phyloP scores from a whole-genome alignment of 2,329 filamentous ascomycete species.

The Cladorrhinum sp. region DNA sequence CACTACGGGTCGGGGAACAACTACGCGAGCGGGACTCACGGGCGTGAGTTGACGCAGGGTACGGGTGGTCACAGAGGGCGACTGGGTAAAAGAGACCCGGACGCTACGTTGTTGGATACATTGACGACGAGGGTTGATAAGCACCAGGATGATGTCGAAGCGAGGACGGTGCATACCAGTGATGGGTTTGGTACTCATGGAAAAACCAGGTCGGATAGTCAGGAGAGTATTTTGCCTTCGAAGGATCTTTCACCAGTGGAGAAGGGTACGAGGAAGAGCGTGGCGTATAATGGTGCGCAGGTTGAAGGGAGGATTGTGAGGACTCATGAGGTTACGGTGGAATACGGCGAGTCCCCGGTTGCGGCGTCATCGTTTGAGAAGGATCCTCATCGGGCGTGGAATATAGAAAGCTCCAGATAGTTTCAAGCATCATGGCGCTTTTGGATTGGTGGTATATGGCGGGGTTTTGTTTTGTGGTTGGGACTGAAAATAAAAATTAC shows the following conservation, averaged over 20 bases:
- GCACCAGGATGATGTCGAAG: not conserved
- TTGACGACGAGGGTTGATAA: not conserved
- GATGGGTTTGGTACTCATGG: too few species aligned
- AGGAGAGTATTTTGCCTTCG: slow-evolving; percentile 5
- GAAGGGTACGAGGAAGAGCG: too few species aligned
- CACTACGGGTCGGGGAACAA: slow-evolving; percentile 3
- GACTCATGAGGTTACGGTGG: slow-evolving; percentile 5
- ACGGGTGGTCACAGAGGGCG: not conserved
- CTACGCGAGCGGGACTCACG: not conserved
- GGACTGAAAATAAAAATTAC: too few species aligned
- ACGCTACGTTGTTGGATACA: not conserved
- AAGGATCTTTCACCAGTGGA: too few species aligned
- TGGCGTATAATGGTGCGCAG: not conserved
- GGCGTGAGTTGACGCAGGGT: not conserved
- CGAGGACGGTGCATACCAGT: too few species aligned
- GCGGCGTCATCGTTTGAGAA: not conserved
- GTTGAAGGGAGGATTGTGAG: not conserved
- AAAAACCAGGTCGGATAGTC: not conserved
- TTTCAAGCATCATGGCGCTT: too few species aligned
- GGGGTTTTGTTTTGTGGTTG: too few species aligned
- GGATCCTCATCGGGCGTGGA: not conserved
- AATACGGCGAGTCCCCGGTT: not conserved
- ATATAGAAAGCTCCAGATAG: too few species aligned
- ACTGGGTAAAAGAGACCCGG: not conserved
- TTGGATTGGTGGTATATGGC: too few species aligned